Conservation (phyloP, 1,284 basidiomycete species). For the Lentinula novae-zelandiae region DNA sequence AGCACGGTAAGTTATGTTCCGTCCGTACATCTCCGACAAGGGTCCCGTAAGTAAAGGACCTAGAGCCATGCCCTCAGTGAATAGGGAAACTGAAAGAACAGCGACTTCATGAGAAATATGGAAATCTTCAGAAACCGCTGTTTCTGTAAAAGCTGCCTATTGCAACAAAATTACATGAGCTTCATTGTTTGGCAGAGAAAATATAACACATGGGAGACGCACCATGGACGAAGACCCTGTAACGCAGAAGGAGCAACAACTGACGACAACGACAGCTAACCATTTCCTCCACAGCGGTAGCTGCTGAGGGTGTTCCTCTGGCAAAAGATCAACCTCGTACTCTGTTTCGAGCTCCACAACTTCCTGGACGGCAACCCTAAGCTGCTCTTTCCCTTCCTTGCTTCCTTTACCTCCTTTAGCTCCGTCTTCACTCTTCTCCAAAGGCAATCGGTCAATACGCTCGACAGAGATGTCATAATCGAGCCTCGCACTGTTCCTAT, state of each 20-base stretch:
- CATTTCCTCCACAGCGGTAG: constrained; percentile 49
- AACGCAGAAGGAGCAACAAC: constrained; percentile 54
- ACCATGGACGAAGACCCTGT: constrained; percentile 73
- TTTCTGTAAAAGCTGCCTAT: constrained; percentile 67
- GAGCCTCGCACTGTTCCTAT: background rate
- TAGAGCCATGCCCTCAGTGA: constrained; percentile 45
- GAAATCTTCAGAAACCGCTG: constrained; percentile 58
- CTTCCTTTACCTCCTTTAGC: background rate
- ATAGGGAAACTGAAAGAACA: constrained; percentile 69
- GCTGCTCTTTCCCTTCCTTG: background rate
- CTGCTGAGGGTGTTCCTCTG: constrained; percentile 46
- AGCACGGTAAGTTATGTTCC: constrained; percentile 47
- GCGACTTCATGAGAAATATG: constrained; percentile 59
- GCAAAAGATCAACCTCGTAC: constrained; percentile 1
- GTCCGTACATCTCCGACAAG: constrained; percentile 53
- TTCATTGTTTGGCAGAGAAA: background rate
- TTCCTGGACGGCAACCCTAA: background rate
- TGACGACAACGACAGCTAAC: constrained; percentile 51
- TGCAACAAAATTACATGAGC: background rate
- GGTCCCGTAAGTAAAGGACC: constrained; percentile 57
- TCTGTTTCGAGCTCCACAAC: background rate
- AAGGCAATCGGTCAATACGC: background rate
- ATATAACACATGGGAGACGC: constrained; percentile 20
- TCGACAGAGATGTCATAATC: background rate
- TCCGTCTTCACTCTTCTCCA: background rate